Evolutionary conservation across 2,329 filamentous ascomycete species (phyloP).

Genomic region (Pyrenochaeta sp.): DNA sequence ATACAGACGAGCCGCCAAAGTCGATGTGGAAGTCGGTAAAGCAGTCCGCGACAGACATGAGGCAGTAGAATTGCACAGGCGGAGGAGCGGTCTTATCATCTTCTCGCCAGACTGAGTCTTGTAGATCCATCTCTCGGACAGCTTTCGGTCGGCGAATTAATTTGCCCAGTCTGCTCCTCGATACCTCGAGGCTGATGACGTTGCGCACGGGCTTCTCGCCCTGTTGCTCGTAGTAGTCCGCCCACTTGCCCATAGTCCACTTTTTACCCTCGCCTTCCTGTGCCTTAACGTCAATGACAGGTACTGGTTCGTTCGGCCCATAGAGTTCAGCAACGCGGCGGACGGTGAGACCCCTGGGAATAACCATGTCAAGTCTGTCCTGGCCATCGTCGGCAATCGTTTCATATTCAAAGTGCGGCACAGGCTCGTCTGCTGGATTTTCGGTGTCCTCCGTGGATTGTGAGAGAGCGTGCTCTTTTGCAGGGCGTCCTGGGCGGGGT

Average conservation of each 20-base stretch:
- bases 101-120: constrained; percentile 64
- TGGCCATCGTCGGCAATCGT: constrained; percentile 66
- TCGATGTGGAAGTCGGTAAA: constrained; percentile 78
- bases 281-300: constrained; percentile 75
- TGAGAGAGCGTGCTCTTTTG: background rate
- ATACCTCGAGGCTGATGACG: constrained; percentile 74
- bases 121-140: constrained; percentile 69
- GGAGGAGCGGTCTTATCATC: constrained; percentile 66
- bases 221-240: constrained; percentile 72
- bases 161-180: constrained; percentile 68
- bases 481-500: constrained; percentile 53
- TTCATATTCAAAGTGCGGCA: constrained; percentile 57
- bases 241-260: constrained; percentile 73
- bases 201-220: constrained; percentile 70
- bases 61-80: constrained; percentile 72
- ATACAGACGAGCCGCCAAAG: constrained; percentile 75
- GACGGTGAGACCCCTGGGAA: constrained; percentile 70
- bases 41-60: constrained; percentile 76
- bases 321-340: constrained; percentile 70
- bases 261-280: constrained; percentile 71
- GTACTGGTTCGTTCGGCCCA: constrained; percentile 68
- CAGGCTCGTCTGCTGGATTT: constrained; percentile 20
- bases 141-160: constrained; percentile 70
- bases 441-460: constrained; percentile 27
- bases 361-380: constrained; percentile 73